Percentiles rank a stretch among this genome's conserved stretches.
phyloP scores from a whole-genome alignment of 2,329 filamentous ascomycete species.

The Chrysosporium queenslandicum region DNA sequence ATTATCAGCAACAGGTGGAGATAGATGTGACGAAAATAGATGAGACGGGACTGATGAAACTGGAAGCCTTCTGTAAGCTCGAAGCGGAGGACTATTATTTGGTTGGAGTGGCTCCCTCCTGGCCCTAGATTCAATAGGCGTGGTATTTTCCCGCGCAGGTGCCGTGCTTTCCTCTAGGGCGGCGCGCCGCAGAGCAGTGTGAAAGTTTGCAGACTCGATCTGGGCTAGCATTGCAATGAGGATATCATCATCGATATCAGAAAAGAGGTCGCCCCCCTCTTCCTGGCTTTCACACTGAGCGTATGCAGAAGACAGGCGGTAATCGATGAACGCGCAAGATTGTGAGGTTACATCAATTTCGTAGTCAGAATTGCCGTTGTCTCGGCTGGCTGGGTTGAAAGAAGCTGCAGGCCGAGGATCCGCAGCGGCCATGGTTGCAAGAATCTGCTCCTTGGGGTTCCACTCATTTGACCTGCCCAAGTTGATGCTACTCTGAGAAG shows the following conservation, averaged over 20 bases:
- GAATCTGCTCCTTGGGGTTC: too few relatives aligned
- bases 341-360: too few relatives aligned
- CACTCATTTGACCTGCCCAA: too few relatives aligned
- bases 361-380: not conserved
- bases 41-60: not conserved
- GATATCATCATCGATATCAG: not conserved
- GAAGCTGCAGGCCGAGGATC: not conserved
- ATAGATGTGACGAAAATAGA: not conserved
- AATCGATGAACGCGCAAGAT: not conserved
- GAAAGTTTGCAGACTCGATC: not conserved
- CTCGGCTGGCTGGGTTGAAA: not conserved
- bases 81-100: too few relatives aligned
- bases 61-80: too few relatives aligned
- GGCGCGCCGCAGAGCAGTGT: not conserved
- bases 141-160: not conserved
- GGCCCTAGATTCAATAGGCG: not conserved
- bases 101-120: not conserved
- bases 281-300: not conserved
- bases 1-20: constrained; percentile 7
- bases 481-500: too few relatives aligned
- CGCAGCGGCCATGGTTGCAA: too few relatives aligned
- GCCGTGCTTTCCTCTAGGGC: not conserved
- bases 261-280: not conserved
- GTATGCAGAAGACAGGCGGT: not conserved
- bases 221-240: not conserved